Evolutionary conservation across 2,329 filamentous ascomycete species (phyloP).

Genomic region (Diplodia seriata): DNA sequence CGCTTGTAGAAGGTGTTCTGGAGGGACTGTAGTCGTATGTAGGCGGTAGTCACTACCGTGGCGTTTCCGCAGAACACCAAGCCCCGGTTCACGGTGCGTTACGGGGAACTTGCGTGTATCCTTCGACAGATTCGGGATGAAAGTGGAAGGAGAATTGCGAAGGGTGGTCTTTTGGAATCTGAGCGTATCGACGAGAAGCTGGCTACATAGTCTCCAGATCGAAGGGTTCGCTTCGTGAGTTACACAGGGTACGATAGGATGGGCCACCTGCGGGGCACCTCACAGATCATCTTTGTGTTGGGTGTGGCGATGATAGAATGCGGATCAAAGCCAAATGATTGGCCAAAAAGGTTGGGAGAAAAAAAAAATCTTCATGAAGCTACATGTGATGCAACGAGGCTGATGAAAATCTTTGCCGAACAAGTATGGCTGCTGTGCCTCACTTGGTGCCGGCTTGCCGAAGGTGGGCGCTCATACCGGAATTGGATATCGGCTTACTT

Average conservation of each 20-base stretch:
- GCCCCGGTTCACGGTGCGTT: neutral
- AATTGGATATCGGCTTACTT: neutral
- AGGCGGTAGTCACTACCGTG: neutral
- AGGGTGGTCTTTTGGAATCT: neutral
- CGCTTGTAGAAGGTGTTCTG: too few relatives aligned
- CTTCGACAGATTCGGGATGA: too few relatives aligned
- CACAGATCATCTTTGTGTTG: neutral
- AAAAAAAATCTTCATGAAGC: neutral
- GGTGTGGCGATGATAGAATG: neutral
- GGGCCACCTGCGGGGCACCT: neutral
- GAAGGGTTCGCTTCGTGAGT: neutral
- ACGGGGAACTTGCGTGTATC: neutral
- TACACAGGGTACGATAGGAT: neutral
- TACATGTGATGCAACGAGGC: neutral
- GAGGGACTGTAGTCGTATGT: neutral
- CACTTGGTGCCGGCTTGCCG: neutral
- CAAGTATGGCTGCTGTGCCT: neutral
- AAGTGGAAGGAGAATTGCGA: neutral
- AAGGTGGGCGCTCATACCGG: neutral
- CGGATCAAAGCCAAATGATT: neutral
- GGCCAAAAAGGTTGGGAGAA: too few relatives aligned
- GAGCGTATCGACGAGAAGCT: neutral
- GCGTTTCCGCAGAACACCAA: neutral
- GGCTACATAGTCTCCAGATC: neutral
- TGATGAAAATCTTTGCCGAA: neutral